A percentile compares a stretch with the other conserved stretches of the same genome.
Evolutionary conservation across 192 early-diverging fungal species (phyloP).

Genomic region (Chytriomyces confervae): DNA sequence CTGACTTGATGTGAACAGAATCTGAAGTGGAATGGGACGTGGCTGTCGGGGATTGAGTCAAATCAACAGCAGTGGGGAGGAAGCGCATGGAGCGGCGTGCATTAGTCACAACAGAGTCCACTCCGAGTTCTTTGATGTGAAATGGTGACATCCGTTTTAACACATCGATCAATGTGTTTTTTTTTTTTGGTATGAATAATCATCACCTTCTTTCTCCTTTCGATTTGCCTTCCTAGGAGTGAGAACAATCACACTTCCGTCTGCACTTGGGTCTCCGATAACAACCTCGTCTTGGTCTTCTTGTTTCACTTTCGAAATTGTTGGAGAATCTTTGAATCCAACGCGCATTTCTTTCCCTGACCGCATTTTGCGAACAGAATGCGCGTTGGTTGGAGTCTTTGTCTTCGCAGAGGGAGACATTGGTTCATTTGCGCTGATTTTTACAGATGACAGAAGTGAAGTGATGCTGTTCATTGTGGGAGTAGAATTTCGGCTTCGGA

Average conservation of each 20-base stretch:
- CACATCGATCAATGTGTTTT: too few relatives aligned
- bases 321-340: not conserved
- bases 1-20: not conserved
- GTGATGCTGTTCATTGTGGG: not conserved
- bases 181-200: not conserved
- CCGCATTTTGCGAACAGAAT: conserved; percentile 5
- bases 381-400: not conserved
- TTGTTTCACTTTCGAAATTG: not conserved
- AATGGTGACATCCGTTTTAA: too few relatives aligned
- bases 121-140: conserved; percentile 20
- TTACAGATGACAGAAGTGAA: not conserved
- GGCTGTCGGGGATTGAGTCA: not conserved
- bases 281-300: conserved; percentile 1
- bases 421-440: not conserved
- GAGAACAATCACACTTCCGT: conserved; percentile 33
- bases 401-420: not conserved
- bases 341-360: conserved; percentile 13
- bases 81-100: conserved; percentile 29
- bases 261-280: not conserved
- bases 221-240: conserved; percentile 32
- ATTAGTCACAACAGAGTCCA: conserved; percentile 39
- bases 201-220: conserved; percentile 34
- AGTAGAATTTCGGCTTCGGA: not conserved
- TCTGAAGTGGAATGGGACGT: not conserved
- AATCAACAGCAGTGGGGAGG: conserved; percentile 10